These are phyloP conservation scores for Leccinum subrobustum DNA, from an alignment of 1,284 basidiomycete genomes.

Conservation along the genomic window DNA sequence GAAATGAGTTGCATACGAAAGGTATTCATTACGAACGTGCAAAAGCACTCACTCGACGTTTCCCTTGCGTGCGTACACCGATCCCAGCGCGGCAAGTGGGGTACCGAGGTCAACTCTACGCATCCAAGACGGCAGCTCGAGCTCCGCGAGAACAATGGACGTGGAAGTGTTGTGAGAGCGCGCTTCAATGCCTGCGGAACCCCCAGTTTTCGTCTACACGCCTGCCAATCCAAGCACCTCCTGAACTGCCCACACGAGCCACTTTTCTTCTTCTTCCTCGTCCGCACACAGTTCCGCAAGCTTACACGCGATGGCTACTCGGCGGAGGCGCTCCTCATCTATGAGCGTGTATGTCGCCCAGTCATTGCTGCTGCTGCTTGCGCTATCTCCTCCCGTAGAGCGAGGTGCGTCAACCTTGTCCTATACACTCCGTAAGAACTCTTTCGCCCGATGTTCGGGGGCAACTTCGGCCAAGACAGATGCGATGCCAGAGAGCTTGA, in stretches of 20 bases:
- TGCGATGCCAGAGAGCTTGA: slow-evolving; percentile 73
- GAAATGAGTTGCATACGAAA: neutral
- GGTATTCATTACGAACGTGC: neutral
- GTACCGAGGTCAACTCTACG: slow-evolving; percentile 59
- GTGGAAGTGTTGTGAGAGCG: neutral
- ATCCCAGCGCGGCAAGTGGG: slow-evolving; percentile 65
- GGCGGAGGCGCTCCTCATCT: slow-evolving; percentile 53
- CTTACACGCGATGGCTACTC: slow-evolving; percentile 63
- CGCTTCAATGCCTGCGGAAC: neutral
- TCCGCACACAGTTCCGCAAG: slow-evolving; percentile 57
- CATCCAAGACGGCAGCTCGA: slow-evolving; percentile 65
- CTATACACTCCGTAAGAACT: slow-evolving; percentile 48
- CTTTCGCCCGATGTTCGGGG: slow-evolving; percentile 56
- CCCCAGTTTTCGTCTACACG: slow-evolving; percentile 3
- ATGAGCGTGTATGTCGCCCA: slow-evolving; percentile 34
- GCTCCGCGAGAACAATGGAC: slow-evolving; percentile 42
- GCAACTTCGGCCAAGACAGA: slow-evolving; percentile 61
- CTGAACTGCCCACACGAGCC: slow-evolving; percentile 64
- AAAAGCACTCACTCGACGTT: slow-evolving; percentile 53
- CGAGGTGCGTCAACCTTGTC: slow-evolving; percentile 14
- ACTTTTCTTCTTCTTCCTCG: slow-evolving; percentile 50
- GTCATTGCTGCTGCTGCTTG: neutral
- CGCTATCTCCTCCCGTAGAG: slow-evolving; percentile 2
- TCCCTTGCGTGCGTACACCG: slow-evolving; percentile 60
- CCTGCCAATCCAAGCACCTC: slow-evolving; percentile 48